phyloP scores from a whole-genome alignment of 2,329 filamentous ascomycete species.

The Arthrobotrys pseudoclavata region DNA sequence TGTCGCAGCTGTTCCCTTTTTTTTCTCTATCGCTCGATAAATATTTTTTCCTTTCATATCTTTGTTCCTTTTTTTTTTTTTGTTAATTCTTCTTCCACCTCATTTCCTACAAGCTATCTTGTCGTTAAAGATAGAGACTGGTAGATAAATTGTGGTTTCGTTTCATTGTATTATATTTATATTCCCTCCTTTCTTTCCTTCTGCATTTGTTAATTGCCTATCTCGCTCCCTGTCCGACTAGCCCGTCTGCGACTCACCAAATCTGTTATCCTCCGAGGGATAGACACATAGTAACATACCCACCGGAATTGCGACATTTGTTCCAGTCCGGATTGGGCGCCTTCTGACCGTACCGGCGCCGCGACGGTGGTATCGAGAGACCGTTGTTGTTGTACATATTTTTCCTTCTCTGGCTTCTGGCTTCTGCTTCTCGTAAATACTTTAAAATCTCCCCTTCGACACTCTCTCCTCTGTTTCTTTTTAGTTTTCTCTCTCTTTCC shows the following conservation, averaged over 20 bases:
- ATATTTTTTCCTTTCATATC: conserved; percentile 11
- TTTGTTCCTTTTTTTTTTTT: background rate
- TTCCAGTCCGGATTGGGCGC: conserved; percentile 6
- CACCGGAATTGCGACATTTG: conserved; percentile 53
- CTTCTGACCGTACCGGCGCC: conserved; percentile 12
- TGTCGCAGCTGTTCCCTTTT: conserved; percentile 4
- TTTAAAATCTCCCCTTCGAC: conserved; percentile 27
- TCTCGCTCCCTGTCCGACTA: conserved; percentile 44
- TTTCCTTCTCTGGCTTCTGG: background rate
- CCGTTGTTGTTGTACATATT: conserved; percentile 34
- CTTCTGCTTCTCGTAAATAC: conserved; percentile 31
- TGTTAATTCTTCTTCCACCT: background rate
- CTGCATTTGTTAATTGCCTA: conserved; percentile 33
- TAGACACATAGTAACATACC: conserved; percentile 13
- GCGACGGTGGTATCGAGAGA: conserved; percentile 14
- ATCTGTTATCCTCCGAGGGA: conserved; percentile 1
- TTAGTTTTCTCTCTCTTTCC: conserved; percentile 14
- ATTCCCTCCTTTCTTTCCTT: background rate
- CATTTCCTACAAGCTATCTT: background rate
- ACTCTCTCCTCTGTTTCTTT: conserved; percentile 42
- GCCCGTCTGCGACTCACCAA: conserved; percentile 19
- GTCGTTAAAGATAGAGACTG: background rate
- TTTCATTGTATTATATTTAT: conserved; percentile 13
- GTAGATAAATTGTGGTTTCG: conserved; percentile 1
- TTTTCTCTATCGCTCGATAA: conserved; percentile 20